phyloP scores from a whole-genome alignment of 2,329 filamentous ascomycete species.

The Fusarium bactridioides region DNA sequence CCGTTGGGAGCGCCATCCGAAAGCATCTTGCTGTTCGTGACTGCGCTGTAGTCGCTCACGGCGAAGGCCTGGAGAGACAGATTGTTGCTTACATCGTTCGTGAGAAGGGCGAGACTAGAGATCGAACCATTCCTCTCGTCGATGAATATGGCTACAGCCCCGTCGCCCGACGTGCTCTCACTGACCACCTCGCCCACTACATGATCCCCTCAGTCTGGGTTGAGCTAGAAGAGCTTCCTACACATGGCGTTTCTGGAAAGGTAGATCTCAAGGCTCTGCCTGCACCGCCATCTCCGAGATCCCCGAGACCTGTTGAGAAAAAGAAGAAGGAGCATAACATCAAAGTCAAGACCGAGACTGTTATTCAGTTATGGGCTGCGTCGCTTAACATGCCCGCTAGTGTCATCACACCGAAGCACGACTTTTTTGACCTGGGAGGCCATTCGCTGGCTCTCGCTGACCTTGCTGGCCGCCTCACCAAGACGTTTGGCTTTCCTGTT shows the following conservation, averaged over 20 bases:
- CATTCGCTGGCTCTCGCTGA: conserved; percentile 82
- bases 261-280: conserved; percentile 77
- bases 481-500: conserved; percentile 76
- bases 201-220: conserved; percentile 86
- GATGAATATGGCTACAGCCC: conserved; percentile 77
- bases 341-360: conserved; percentile 70
- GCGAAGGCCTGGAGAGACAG: conserved; percentile 78
- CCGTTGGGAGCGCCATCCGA: conserved; percentile 77
- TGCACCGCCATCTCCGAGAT: conserved; percentile 64
- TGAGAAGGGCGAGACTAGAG: conserved; percentile 65
- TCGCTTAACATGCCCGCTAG: conserved; percentile 70
- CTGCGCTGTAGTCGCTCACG: conserved; percentile 76
- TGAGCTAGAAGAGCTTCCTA: conserved; percentile 73
- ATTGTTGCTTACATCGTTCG: conserved; percentile 79
- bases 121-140: conserved; percentile 69
- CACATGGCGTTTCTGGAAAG: conserved; percentile 81
- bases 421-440: conserved; percentile 83
- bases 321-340: conserved; percentile 62
- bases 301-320: conserved; percentile 51
- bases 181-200: conserved; percentile 76
- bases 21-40: conserved; percentile 74
- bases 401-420: conserved; percentile 73
- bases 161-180: conserved; percentile 69
- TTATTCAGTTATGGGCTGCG: conserved; percentile 76
- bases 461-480: conserved; percentile 73